Conservation (phyloP, 257 asterid species). For the Catharanthus roseus region DNA sequence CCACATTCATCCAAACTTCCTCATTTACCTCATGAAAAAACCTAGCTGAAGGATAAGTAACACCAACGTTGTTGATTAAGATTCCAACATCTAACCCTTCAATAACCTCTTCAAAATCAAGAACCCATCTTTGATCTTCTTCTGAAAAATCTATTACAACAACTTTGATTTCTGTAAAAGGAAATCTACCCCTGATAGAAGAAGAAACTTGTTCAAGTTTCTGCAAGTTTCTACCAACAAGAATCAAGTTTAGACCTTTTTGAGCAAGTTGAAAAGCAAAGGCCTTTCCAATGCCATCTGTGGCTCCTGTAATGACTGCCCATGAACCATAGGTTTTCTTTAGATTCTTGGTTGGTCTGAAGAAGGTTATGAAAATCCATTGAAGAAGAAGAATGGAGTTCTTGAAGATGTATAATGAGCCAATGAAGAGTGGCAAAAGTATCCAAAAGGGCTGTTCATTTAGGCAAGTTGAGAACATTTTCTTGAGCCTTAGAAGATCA, state of each 20-base stretch:
- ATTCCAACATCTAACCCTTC: constrained; percentile 66
- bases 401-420: constrained; percentile 34
- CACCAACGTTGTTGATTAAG: constrained; percentile 78
- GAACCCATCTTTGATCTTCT: constrained; percentile 13
- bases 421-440: constrained; percentile 40
- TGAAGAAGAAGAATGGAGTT: constrained; percentile 22
- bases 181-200: constrained; percentile 35
- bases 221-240: constrained; percentile 42
- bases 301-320: constrained; percentile 81
- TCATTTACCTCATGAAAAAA: constrained; percentile 70
- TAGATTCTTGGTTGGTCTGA: constrained; percentile 49
- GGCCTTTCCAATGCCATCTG: constrained; percentile 80
- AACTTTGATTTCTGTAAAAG: constrained; percentile 18
- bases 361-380: constrained; percentile 38
- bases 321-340: constrained; percentile 61
- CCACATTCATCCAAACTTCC: constrained; percentile 48
- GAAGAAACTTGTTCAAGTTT: constrained; percentile 40
- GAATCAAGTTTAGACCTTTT: constrained; percentile 55
- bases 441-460: constrained; percentile 39
- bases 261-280: constrained; percentile 66
- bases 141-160: constrained; percentile 47
- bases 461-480: constrained; percentile 32
- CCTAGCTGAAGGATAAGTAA: constrained; percentile 64
- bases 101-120: constrained; percentile 25
- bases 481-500: neutral